phyloP scores from a whole-genome alignment of 805 yeast species.

The Candida michaelii region DNA sequence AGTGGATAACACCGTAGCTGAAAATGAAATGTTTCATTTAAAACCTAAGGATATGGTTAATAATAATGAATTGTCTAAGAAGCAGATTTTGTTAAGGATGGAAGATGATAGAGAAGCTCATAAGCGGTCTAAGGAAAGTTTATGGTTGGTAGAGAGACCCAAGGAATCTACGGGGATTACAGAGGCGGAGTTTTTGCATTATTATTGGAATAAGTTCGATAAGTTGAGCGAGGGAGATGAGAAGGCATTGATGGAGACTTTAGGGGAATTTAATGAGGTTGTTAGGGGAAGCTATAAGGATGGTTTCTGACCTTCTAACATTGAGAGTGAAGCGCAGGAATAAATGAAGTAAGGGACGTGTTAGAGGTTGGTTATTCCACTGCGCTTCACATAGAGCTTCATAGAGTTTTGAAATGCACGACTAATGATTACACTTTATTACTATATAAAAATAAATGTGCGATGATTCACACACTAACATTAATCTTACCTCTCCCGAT shows the following conservation, averaged over 20 bases:
- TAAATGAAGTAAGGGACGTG: no score
- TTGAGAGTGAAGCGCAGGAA: no score
- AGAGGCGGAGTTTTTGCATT: constrained; percentile 35
- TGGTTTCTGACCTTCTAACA: constrained; percentile 15
- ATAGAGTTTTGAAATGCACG: no score
- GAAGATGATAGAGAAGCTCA: constrained; percentile 92
- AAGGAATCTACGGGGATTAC: constrained; percentile 32
- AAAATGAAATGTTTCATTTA: constrained; percentile 27
- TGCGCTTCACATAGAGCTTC: no score
- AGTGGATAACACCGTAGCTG: constrained; percentile 25
- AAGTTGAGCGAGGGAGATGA: constrained; percentile 47
- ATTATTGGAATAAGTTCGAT: constrained; percentile 54
- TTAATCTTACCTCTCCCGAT: no score
- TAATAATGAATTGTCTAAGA: constrained; percentile 28
- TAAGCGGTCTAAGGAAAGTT: constrained; percentile 76
- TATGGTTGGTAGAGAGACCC: constrained; percentile 67
- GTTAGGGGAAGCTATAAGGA: constrained; percentile 55
- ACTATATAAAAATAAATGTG: no score
- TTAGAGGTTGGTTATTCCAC: no score
- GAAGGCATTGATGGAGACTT: constrained; percentile 38
- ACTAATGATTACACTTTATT: no score
- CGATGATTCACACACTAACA: no score
- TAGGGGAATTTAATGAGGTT: constrained; percentile 55
- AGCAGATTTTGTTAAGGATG: constrained; percentile 73
- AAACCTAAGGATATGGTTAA: constrained; percentile 20